Percentiles rank a stretch among this genome's conserved stretches.
phyloP scores from a whole-genome alignment of 2,329 filamentous ascomycete species.

The Paracoccidioides brasiliensis region DNA sequence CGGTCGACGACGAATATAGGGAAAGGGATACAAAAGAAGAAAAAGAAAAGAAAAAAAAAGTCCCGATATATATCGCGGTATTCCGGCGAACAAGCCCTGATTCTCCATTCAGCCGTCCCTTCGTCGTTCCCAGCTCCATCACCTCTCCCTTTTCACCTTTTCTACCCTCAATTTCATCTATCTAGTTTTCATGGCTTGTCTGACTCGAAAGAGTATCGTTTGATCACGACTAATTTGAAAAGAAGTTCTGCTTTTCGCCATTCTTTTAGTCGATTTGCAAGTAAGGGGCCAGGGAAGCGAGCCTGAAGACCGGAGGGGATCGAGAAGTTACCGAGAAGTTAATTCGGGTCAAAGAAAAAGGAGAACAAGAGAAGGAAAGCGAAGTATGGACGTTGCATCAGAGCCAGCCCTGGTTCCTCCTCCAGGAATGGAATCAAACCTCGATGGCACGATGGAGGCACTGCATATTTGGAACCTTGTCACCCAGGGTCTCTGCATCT shows the following conservation, averaged over 20 bases:
- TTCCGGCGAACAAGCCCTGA: background rate
- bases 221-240: background rate
- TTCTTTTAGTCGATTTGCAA: background rate
- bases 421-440: background rate
- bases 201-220: background rate
- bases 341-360: background rate
- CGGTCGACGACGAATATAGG: background rate
- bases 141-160: background rate
- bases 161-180: background rate
- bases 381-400: background rate
- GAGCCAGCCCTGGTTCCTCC: constrained; percentile 1
- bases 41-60: background rate
- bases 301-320: too few relatives aligned
- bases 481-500: constrained; percentile 19
- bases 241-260: background rate
- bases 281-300: background rate
- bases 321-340: too few relatives aligned
- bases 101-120: background rate
- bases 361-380: background rate
- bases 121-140: background rate
- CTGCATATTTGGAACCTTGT: constrained; percentile 18
- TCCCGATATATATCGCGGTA: background rate
- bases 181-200: background rate
- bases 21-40: background rate
- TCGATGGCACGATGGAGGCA: constrained; percentile 9